Base-by-base conservation (phyloP, 805 yeast species). In the Yueomyces sp. region DNA sequence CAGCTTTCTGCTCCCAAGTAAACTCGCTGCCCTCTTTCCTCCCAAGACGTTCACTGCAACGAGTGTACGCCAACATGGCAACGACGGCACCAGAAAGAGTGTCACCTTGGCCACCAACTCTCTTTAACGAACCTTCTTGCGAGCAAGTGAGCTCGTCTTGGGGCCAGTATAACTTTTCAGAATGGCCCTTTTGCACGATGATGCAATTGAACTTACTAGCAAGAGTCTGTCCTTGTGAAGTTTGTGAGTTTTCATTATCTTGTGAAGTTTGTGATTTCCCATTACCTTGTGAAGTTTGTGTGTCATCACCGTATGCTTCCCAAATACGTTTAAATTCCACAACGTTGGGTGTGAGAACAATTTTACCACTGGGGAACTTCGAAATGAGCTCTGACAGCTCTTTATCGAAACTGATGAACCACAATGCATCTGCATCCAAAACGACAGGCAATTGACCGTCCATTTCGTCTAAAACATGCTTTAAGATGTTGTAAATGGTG, bases 51-150 rank as follows among this genome's bases (percentile, higher is more conserved):
- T 84, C 81, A n/a, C 68, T 62, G 9, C 81, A 80, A 28, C 72
- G 56, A 4, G 83, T 76, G 94, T 95, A 90, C 4, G 85, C 84
- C 33, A 84, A 55, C 53, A 90, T 68, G 0, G 95, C 81, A 1
- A 88, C 87, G n/a, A 87, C 63, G 28, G 85, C 67, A 0, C 98
- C 98, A 0, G 90, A 76, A 37, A 92, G 60, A 0, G 96, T 83
- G 54, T 92, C 98, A 28, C 98, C 98, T 64, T 92, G 97, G 0
- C 98, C 98, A 9, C 96, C 96, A 5, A 85, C 94, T 43, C 98
- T 70, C 55, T 85, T 81, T 41, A 65, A 62, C 5, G 92, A 80
- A 1, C 97, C 96, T 11, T 34, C 37, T 34, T 11, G 26, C 5
- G 26, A n/a, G n/a, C 37, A 34, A 5, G 6, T 11, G 8, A 34